Conservation (phyloP, 1,139 yeast genomes). For the Scheffersomyces lignicola region DNA sequence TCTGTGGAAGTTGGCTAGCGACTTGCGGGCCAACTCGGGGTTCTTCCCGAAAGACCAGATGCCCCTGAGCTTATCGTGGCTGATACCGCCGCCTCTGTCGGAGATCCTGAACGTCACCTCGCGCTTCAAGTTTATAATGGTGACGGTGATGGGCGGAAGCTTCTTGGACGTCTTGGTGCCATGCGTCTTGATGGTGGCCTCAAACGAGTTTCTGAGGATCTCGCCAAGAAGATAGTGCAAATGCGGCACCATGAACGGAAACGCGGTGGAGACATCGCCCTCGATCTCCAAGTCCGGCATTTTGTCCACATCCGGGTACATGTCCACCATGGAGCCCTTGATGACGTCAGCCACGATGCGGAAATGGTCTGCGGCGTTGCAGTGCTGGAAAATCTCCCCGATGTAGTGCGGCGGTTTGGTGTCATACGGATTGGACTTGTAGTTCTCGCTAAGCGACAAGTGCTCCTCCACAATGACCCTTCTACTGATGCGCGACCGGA, state of each 20-base stretch:
- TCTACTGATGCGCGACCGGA: constrained; percentile 84
- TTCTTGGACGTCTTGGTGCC: constrained; percentile 27
- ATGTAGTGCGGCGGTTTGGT: constrained; percentile 66
- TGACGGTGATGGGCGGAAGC: constrained; percentile 71
- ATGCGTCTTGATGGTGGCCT: constrained; percentile 63
- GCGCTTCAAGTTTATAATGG: constrained; percentile 65
- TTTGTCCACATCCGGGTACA: constrained; percentile 52
- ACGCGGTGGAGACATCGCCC: constrained; percentile 61
- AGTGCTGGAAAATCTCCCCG: constrained; percentile 82
- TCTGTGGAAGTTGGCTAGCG: constrained; percentile 63
- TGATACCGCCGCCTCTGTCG: constrained; percentile 88
- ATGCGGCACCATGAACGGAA: constrained; percentile 86
- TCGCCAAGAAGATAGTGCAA: constrained; percentile 85
- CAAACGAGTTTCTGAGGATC: constrained; percentile 77
- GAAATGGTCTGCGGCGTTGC: constrained; percentile 74
- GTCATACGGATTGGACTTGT: constrained; percentile 42
- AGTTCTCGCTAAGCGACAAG: constrained; percentile 69
- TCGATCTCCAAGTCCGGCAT: constrained; percentile 77
- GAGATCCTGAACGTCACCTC: constrained; percentile 75
- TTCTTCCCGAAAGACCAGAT: constrained; percentile 86
- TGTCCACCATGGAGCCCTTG: constrained; percentile 41
- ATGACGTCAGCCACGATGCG: constrained; percentile 51
- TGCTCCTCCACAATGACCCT: constrained; percentile 92
- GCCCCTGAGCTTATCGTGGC: constrained; percentile 53
- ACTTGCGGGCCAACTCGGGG: constrained; percentile 55